Evolutionary conservation across 2,329 filamentous ascomycete species (phyloP).

Genomic region (Sclerotinia subarctica): DNA sequence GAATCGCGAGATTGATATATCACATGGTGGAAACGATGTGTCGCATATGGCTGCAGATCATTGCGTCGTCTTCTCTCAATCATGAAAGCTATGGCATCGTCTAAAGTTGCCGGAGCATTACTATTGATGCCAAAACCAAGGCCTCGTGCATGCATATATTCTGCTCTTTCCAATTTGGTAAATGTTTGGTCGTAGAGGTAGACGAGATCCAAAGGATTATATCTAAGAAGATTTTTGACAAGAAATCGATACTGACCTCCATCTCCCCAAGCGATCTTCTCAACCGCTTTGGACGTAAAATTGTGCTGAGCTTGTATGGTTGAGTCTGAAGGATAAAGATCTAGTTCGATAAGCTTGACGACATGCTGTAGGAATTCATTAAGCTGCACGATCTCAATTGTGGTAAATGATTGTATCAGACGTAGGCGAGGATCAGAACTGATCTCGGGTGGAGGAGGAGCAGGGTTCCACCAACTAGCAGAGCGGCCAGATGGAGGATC

Average conservation of each 20-base stretch:
- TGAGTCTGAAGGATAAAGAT: conserved; percentile 36
- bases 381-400: conserved; percentile 34
- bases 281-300: conserved; percentile 29
- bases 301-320: conserved; percentile 33
- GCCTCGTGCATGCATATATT: conserved; percentile 31
- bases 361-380: conserved; percentile 35
- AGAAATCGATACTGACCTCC: conserved; percentile 31
- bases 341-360: conserved; percentile 32
- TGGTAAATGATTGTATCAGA: conserved; percentile 33
- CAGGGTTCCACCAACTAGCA: not conserved
- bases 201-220: conserved; percentile 32
- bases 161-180: conserved; percentile 33
- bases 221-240: conserved; percentile 33
- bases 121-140: conserved; percentile 23
- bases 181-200: conserved; percentile 35
- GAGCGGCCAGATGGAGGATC: not conserved
- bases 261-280: conserved; percentile 37
- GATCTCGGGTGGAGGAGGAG: conserved; percentile 27
- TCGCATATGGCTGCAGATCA: not conserved
- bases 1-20: conserved; percentile 5
- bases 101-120: conserved; percentile 33
- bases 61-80: conserved; percentile 1
- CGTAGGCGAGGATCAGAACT: conserved; percentile 33
- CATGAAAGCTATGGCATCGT: conserved; percentile 2
- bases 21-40: not conserved